phyloP scores from a whole-genome alignment of 257 asterid species.

The Solanum peruvianum region DNA sequence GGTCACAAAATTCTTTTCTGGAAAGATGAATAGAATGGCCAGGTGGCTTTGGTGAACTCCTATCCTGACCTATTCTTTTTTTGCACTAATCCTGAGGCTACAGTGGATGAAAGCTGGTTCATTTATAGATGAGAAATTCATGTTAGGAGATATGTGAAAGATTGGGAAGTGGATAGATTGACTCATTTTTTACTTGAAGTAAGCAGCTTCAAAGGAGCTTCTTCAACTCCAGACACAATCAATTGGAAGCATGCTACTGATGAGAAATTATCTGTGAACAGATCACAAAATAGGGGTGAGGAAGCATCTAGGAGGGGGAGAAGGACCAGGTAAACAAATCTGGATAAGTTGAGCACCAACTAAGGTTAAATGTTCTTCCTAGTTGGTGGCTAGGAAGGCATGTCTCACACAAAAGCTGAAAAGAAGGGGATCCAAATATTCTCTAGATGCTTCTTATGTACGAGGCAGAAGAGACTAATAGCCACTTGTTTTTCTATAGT shows the following conservation, averaged over 20 bases:
- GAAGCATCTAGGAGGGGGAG: not conserved
- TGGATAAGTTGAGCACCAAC: not conserved
- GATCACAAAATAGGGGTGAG: not conserved
- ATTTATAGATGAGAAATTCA: not conserved
- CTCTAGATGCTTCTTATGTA: not conserved
- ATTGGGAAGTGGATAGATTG: not conserved
- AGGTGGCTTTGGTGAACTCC: not conserved
- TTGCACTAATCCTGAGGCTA: not conserved
- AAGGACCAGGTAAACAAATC: not conserved
- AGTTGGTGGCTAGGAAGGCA: not conserved
- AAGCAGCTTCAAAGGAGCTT: not conserved
- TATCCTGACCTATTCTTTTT: not conserved
- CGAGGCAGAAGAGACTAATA: not conserved
- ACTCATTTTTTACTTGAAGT: not conserved
- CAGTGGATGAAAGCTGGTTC: not conserved
- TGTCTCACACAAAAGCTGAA: not conserved
- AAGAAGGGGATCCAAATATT: not conserved
- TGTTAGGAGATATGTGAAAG: not conserved
- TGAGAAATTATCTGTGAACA: not conserved
- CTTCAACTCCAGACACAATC: not conserved
- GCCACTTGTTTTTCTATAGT: not conserved
- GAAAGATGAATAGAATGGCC: not conserved
- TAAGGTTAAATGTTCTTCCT: not conserved
- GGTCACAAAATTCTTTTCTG: not conserved
- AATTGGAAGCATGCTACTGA: not conserved